Evolutionary conservation across 805 yeast species (phyloP).

Genomic region (Pichia paraexigua): DNA sequence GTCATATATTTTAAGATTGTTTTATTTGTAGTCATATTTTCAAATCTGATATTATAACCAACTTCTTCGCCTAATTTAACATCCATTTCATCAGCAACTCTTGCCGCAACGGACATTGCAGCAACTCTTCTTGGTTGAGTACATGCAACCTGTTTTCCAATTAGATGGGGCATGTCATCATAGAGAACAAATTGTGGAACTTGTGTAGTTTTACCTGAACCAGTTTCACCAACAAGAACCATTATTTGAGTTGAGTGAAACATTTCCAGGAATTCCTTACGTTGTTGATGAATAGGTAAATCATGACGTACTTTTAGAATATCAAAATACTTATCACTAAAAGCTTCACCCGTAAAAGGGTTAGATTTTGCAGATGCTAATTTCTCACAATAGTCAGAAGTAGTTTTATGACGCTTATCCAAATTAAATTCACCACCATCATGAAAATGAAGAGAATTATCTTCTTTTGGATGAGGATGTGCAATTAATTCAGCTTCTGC

Average conservation of each 20-base stretch:
- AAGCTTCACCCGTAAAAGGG: constrained; percentile 69
- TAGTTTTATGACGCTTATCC: constrained; percentile 53
- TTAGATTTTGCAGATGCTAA: constrained; percentile 55
- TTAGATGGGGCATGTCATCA: constrained; percentile 87
- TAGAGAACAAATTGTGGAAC: constrained; percentile 91
- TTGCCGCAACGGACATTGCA: constrained; percentile 95
- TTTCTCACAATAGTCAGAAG: constrained; percentile 50
- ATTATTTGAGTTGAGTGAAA: constrained; percentile 86
- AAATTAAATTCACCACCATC: constrained; percentile 59
- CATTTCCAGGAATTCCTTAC: constrained; percentile 77
- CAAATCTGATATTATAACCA: constrained; percentile 92
- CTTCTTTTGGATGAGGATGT: constrained; percentile 39
- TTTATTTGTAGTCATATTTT: constrained; percentile 71
- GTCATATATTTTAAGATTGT: constrained; percentile 94
- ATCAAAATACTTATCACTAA: constrained; percentile 61
- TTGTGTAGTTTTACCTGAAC: constrained; percentile 98
- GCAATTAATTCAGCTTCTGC: constrained; percentile 47
- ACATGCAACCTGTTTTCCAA: constrained; percentile 85
- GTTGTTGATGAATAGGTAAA: constrained; percentile 89
- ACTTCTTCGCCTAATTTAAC: constrained; percentile 89
- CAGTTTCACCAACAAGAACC: constrained; percentile 99
- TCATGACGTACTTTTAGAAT: constrained; percentile 75
- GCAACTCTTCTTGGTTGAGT: constrained; percentile 98
- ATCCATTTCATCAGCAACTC: constrained; percentile 98
- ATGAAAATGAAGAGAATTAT: constrained; percentile 40